Conservation (phyloP, 352 stramenopile genomes). For the Phytophthora pistaciae region DNA sequence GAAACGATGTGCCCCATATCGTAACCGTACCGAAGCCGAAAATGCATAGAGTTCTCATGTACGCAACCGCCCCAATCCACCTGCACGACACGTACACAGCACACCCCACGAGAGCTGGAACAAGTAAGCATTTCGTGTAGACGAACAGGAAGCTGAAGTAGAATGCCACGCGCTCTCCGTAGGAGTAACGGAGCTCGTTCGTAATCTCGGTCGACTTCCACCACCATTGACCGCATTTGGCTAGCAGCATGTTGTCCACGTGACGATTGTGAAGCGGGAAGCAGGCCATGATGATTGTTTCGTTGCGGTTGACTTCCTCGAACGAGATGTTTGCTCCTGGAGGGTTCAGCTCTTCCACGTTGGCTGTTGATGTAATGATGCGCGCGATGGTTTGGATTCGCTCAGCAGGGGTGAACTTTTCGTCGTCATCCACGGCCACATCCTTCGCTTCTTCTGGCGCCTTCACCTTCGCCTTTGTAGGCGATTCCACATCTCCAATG, state of each 20-base stretch:
- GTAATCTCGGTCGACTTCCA: slow-evolving; percentile 85
- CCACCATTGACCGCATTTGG: slow-evolving; percentile 81
- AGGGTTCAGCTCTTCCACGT: slow-evolving; percentile 79
- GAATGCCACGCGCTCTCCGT: slow-evolving; percentile 86
- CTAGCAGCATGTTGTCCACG: slow-evolving; percentile 72
- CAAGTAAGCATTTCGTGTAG: slow-evolving; percentile 83
- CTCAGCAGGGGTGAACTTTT: slow-evolving; percentile 85
- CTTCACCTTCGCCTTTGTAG: slow-evolving; percentile 8
- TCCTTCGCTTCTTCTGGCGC: slow-evolving; percentile 31
- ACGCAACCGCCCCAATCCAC: slow-evolving; percentile 75
- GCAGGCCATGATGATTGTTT: slow-evolving; percentile 79
- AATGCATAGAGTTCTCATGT: slow-evolving; percentile 84
- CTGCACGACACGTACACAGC: slow-evolving; percentile 76
- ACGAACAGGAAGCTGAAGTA: slow-evolving; percentile 90
- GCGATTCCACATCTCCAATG: slow-evolving; percentile 59
- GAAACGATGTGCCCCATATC: slow-evolving; percentile 80
- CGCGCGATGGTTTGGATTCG: slow-evolving; percentile 87
- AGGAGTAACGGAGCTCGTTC: slow-evolving; percentile 87
- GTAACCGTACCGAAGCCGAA: slow-evolving; percentile 83
- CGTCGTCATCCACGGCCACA: slow-evolving; percentile 55
- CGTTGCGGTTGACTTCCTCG: slow-evolving; percentile 79
- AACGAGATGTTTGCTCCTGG: slow-evolving; percentile 81
- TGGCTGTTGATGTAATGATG: slow-evolving; percentile 85
- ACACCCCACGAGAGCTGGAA: slow-evolving; percentile 67
- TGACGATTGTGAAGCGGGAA: slow-evolving; percentile 89